phyloP scores from a whole-genome alignment of 768 basidiomycete genomes.

The Pulveroboletus sp. region DNA sequence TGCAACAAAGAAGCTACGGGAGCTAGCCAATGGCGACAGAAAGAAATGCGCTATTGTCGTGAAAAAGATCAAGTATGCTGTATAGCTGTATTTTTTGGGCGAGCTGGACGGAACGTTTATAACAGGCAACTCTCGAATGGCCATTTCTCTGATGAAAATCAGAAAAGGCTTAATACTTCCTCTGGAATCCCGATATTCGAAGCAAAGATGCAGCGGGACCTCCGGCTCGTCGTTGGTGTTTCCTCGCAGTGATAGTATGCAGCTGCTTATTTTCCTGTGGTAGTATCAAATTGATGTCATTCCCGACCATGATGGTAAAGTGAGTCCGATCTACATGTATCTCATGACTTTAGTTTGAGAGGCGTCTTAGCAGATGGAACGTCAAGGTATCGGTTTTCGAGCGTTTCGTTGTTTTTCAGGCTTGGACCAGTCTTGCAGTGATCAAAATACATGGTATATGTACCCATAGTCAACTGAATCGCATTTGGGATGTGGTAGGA shows the following conservation, averaged over 20 bases:
- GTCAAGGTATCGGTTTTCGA: slow-evolving; percentile 31
- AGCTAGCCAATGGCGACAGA: slow-evolving; percentile 40
- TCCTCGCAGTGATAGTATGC: neutral
- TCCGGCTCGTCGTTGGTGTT: slow-evolving; percentile 44
- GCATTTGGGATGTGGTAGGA: slow-evolving; percentile 45
- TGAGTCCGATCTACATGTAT: slow-evolving; percentile 8
- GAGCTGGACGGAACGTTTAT: neutral
- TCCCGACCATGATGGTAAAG: slow-evolving; percentile 33
- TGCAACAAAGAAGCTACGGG: slow-evolving; percentile 47
- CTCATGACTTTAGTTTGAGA: neutral
- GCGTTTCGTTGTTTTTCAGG: neutral
- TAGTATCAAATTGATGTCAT: slow-evolving; percentile 50
- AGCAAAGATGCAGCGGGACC: slow-evolving; percentile 58
- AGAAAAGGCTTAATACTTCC: slow-evolving; percentile 50
- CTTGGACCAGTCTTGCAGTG: slow-evolving; percentile 23
- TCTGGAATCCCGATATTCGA: slow-evolving; percentile 57
- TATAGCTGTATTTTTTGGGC: neutral
- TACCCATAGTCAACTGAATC: slow-evolving; percentile 43
- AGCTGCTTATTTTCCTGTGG: neutral
- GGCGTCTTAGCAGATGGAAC: slow-evolving; percentile 30
- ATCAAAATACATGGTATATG: slow-evolving; percentile 49
- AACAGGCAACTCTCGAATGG: slow-evolving; percentile 64
- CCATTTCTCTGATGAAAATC: slow-evolving; percentile 64
- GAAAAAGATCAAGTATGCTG: slow-evolving; percentile 62
- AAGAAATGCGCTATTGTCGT: slow-evolving; percentile 50